These are phyloP conservation scores for Aspergillus haitiensis DNA, from an alignment of 495 filamentous ascomycete genomes.

Conservation along the genomic window DNA sequence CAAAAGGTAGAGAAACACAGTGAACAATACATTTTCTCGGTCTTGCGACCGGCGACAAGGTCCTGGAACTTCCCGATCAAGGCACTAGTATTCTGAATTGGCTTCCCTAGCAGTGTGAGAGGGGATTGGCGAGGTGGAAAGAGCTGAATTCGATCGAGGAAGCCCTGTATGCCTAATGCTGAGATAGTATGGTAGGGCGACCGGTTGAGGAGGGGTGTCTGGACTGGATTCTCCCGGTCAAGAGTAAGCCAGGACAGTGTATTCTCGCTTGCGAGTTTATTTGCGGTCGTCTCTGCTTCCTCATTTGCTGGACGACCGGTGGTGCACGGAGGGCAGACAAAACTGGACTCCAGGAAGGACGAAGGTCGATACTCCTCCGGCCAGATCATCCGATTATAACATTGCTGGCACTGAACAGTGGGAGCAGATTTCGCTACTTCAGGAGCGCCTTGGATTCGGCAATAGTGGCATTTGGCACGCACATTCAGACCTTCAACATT, in stretches of 20 bases:
- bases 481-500: constrained; percentile 34
- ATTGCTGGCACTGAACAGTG: constrained; percentile 40
- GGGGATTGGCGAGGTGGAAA: constrained; percentile 27
- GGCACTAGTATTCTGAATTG: constrained; percentile 35
- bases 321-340: constrained; percentile 39
- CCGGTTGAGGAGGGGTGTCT: constrained; percentile 35
- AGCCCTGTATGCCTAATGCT: constrained; percentile 26
- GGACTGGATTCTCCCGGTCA: constrained; percentile 31
- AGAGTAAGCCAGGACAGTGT: constrained; percentile 38
- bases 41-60: constrained; percentile 34
- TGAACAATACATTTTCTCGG: constrained; percentile 34
- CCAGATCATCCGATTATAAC: constrained; percentile 45
- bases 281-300: constrained; percentile 32
- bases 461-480: constrained; percentile 49
- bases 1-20: constrained; percentile 40
- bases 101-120: constrained; percentile 38
- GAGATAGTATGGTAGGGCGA: constrained; percentile 42
- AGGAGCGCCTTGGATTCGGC: constrained; percentile 24
- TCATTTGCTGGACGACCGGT: constrained; percentile 31
- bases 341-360: constrained; percentile 25
- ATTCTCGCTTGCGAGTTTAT: constrained; percentile 36
- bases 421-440: neutral
- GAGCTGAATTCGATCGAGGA: constrained; percentile 35
- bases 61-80: constrained; percentile 33
- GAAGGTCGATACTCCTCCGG: constrained; percentile 37